These are phyloP conservation scores for Amanita polypyramis DNA, from an alignment of 768 basidiomycete species.

Conservation along the genomic window DNA sequence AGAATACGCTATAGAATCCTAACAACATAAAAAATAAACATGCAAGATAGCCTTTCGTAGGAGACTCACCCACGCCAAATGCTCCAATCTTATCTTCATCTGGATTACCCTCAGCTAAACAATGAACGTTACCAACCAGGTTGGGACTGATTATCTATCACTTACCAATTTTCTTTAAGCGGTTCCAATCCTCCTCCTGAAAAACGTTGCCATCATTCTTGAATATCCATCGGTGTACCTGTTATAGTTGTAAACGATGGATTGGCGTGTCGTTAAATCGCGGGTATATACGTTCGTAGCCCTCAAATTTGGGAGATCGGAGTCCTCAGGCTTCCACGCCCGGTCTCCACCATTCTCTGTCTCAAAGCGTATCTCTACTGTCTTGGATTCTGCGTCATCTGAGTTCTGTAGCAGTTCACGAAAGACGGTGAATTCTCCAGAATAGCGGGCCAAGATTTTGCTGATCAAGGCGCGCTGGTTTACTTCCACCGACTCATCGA, in stretches of 20 bases:
- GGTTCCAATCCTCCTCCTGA: slow-evolving; percentile 76
- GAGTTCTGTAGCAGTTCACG: slow-evolving; percentile 93
- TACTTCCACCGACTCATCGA: slow-evolving; percentile 80
- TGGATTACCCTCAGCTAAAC: slow-evolving; percentile 80
- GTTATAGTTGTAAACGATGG: background rate
- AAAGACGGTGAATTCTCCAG: slow-evolving; percentile 80
- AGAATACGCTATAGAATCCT: slow-evolving; percentile 77
- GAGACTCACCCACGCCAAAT: slow-evolving; percentile 67
- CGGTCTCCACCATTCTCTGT: slow-evolving; percentile 34
- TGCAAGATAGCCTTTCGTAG: background rate
- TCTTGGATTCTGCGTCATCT: slow-evolving; percentile 74
- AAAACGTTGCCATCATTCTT: slow-evolving; percentile 84
- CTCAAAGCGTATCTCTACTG: slow-evolving; percentile 74
- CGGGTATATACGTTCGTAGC: slow-evolving; percentile 37
- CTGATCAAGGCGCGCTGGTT: slow-evolving; percentile 96
- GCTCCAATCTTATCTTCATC: slow-evolving; percentile 93
- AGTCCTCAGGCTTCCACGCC: background rate
- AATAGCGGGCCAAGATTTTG: slow-evolving; percentile 93
- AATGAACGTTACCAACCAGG: background rate
- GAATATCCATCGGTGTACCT: slow-evolving; percentile 80
- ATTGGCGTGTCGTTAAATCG: background rate
- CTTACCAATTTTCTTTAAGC: slow-evolving; percentile 82
- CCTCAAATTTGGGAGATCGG: slow-evolving; percentile 50
- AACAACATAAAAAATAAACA: background rate
- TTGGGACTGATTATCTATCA: slow-evolving; percentile 2